These are phyloP conservation scores for Boletus pseudo-olivaceus DNA, from an alignment of 768 basidiomycete species.

Conservation along the genomic window DNA sequence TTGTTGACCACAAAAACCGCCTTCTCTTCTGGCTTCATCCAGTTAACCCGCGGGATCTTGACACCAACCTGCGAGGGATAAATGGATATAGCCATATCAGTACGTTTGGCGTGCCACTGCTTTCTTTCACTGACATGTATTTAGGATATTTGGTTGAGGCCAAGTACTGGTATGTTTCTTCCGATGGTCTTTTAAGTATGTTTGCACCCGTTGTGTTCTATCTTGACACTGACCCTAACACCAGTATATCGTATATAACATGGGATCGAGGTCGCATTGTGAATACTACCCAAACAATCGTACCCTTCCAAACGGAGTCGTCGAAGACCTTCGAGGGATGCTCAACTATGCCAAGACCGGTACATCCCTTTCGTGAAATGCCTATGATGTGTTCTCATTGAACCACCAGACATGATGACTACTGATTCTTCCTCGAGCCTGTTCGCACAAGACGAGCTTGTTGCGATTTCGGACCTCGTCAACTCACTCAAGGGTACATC, in stretches of 20 bases:
- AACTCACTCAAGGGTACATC: conserved; percentile 11
- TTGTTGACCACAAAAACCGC: conserved; percentile 12
- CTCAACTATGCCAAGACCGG: conserved; percentile 10
- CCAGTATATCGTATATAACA: background rate
- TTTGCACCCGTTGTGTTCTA: background rate
- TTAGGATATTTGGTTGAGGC: conserved; percentile 12
- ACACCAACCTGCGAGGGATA: conserved; percentile 3
- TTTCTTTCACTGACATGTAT: background rate
- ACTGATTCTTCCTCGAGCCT: conserved; percentile 16
- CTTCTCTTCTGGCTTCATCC: conserved; percentile 5
- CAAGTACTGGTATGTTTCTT: conserved; percentile 10
- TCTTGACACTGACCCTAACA: background rate
- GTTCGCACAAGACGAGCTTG: conserved; percentile 13
- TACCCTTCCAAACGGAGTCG: conserved; percentile 1
- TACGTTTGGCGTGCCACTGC: background rate
- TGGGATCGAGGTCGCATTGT: conserved; percentile 12
- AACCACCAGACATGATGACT: conserved; percentile 11
- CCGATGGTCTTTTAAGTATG: background rate
- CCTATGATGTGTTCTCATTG: background rate
- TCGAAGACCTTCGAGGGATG: no score
- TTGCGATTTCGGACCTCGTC: conserved; percentile 9
- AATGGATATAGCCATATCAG: conserved; percentile 8
- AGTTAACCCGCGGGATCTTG: background rate
- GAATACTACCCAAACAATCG: conserved; percentile 13
- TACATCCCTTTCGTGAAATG: background rate